phyloP scores from a whole-genome alignment of 805 yeast species.

The Wickerhamomyces tratensis region DNA sequence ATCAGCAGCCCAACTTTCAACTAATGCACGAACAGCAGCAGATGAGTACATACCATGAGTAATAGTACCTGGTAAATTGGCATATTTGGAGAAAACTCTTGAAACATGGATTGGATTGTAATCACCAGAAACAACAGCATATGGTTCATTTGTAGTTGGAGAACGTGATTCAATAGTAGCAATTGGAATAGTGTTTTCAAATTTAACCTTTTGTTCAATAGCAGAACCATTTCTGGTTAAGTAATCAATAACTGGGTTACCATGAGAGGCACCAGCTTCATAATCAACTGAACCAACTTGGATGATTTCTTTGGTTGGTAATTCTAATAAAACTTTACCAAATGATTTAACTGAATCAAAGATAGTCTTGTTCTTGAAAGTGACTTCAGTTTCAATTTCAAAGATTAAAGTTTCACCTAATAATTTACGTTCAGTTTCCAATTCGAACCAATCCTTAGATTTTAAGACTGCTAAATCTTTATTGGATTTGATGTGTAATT shows the following conservation, averaged over 20 bases:
- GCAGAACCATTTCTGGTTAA: conserved; percentile 85
- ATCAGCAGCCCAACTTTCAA: conserved; percentile 98
- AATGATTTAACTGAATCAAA: conserved; percentile 73
- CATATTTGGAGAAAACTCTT: conserved; percentile 88
- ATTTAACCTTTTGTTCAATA: conserved; percentile 85
- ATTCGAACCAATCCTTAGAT: conserved; percentile 97
- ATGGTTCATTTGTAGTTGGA: conserved; percentile 93
- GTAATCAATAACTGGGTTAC: conserved; percentile 96
- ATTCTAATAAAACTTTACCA: conserved; percentile 80
- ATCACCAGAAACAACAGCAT: conserved; percentile 96
- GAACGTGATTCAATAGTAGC: conserved; percentile 56
- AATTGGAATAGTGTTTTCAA: conserved; percentile 86
- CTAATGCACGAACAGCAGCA: conserved; percentile 89
- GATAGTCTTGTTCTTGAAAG: conserved; percentile 67
- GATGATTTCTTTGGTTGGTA: conserved; percentile 83
- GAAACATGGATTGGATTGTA: conserved; percentile 98
- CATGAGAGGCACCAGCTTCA: conserved; percentile 87
- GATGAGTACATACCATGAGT: conserved; percentile 99
- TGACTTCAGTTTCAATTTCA: conserved; percentile 78
- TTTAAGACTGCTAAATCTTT: conserved; percentile 89
- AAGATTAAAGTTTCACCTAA: conserved; percentile 76
- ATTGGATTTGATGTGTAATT: conserved; percentile 58
- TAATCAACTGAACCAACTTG: conserved; percentile 79
- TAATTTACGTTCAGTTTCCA: conserved; percentile 61
- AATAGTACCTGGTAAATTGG: conserved; percentile 91